Base-by-base conservation (phyloP, 2,329 filamentous ascomycete genomes). In the Fusarium bactridioides region DNA sequence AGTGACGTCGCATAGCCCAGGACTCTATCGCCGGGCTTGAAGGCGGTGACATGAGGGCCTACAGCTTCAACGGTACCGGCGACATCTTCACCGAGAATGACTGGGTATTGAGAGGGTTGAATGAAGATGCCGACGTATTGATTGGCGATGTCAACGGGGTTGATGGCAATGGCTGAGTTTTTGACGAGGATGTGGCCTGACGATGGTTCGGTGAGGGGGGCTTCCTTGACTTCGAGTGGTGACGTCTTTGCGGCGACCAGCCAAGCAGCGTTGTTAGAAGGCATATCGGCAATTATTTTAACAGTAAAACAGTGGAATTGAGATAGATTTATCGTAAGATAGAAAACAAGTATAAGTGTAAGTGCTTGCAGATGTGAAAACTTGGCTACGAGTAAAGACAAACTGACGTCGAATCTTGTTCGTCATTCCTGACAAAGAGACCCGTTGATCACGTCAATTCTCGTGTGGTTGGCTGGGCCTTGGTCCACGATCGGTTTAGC, bases 41-140 rank as follows among this genome's bases (percentile, higher is more conserved):
- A 78, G 18, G 41, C 41, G 19, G 64, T 69, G 29, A 76, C 69
- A 43, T 64, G 64, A 15, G 73, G 38, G 6, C 80, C 80, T 7
- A 82, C 67, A 13, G 79, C 74, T 9, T 76, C 74, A 10, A 83
- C 78, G 13, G 75, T 76, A 6, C 82, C 81, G 1, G 82, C 76
- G 43, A 77, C 78, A 69, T 78, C 81, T 29, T 70, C 73, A 1
- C 78, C 82, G 64, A 59, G 72, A 33, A 85, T 71, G 1, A 67
- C 38, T 3, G 70, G 70, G 16, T 73, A 73, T 44, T 73, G 56
- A 1, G 61, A 56, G 4, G 29, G 58, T 0, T 55, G 23, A 15
- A 72, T 41, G 3, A 70, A 58, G 4, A 71, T 43, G 10, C 54
- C 55, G n/a, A 68, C 57, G 41, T 70, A 53, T 50, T 79, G 77